phyloP scores from a whole-genome alignment of 371 early-diverging fungal species.

The Blastocladiella emersonii region DNA sequence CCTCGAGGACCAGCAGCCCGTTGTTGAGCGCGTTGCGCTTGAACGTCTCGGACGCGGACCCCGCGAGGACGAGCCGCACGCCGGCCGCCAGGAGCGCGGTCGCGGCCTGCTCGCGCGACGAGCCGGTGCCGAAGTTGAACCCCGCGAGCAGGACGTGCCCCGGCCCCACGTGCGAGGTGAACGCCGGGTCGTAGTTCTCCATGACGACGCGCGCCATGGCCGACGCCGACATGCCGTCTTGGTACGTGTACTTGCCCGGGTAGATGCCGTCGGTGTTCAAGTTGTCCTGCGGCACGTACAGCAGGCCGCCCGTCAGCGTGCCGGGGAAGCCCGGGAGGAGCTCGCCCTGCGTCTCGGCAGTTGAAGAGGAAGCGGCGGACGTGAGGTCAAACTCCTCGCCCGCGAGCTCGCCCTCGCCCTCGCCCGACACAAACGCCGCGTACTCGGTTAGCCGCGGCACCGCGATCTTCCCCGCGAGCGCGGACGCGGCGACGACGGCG shows the following conservation, averaged over 20 bases:
- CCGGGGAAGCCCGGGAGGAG: slow-evolving; percentile 55
- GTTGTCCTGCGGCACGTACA: slow-evolving; percentile 81
- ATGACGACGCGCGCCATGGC: slow-evolving; percentile 85
- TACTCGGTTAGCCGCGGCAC: slow-evolving; percentile 29
- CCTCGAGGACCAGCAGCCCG: slow-evolving; percentile 73
- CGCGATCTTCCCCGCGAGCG: slow-evolving; percentile 61
- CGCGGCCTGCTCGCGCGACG: slow-evolving; percentile 92
- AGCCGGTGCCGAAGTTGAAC: slow-evolving; percentile 91
- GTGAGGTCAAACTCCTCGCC: not conserved
- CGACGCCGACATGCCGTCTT: slow-evolving; percentile 73
- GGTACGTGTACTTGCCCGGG: slow-evolving; percentile 90
- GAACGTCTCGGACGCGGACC: slow-evolving; percentile 84
- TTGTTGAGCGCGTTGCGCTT: slow-evolving; percentile 96
- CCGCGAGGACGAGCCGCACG: slow-evolving; percentile 68
- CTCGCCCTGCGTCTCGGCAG: slow-evolving; percentile 5
- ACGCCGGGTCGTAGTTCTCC: slow-evolving; percentile 90
- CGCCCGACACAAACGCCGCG: no score
- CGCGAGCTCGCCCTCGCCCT: no score
- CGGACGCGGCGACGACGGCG: slow-evolving; percentile 81
- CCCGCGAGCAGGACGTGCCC: slow-evolving; percentile 54
- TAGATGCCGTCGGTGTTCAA: slow-evolving; percentile 95
- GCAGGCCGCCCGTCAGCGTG: slow-evolving; percentile 54
- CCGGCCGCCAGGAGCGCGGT: slow-evolving; percentile 80
- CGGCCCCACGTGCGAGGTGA: slow-evolving; percentile 39
- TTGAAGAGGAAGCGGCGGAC: no score